Base-by-base conservation (phyloP, 2,329 filamentous ascomycete species). In the Leptographium procerum region DNA sequence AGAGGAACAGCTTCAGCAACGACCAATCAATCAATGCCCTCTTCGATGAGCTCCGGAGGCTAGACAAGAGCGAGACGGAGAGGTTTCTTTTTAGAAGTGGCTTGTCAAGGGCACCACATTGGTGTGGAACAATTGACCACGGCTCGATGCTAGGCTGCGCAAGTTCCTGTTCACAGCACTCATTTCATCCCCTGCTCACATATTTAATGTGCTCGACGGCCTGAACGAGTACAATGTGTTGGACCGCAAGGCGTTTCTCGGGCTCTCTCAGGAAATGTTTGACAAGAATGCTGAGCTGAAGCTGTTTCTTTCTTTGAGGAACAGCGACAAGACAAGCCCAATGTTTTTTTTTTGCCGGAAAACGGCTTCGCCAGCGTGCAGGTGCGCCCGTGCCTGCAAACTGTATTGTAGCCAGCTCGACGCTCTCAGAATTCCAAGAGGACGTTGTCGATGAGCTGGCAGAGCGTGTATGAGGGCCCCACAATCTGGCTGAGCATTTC, bases 131-230 rank as follows among this genome's bases (percentile, higher is more conserved):
- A 24, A 52, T 13, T 28, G 14, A 5, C 13, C 50, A 16, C 26
- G 29, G 4, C 31, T 28, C 24, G 19, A 31, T 14, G 51, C 51
- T 7, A 52, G 34, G 53, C 53, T 55, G 5, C 53, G 19, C 8
- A 16, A 55, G 22, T 55, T 55, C n/a, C 33, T 55, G n/a, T 40
- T 29, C 40, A 22, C 53, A n/a, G 22, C 34, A 19, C 10, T 55
- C 7, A 33, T 55, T 19, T 55, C 53, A 5, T 55, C 53, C 9
- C 26, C 53, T 2, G n/a, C 14, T 16, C 31, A 22, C 6, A 28
- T 55, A 65, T 59, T 68, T 64, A 22, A 55, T 2, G 43, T 58
- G 2, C 29, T 58, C 3, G 57, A 58, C 24, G 52, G 26, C 22
- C n/a, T 58, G 40, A 28, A 58, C 16, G 52, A 58, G 26, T 55